Evolutionary conservation across 495 filamentous ascomycete species (phyloP), one percentile per base, ranked within the genome.

Genomic region (Penicillium argentinense): DNA sequence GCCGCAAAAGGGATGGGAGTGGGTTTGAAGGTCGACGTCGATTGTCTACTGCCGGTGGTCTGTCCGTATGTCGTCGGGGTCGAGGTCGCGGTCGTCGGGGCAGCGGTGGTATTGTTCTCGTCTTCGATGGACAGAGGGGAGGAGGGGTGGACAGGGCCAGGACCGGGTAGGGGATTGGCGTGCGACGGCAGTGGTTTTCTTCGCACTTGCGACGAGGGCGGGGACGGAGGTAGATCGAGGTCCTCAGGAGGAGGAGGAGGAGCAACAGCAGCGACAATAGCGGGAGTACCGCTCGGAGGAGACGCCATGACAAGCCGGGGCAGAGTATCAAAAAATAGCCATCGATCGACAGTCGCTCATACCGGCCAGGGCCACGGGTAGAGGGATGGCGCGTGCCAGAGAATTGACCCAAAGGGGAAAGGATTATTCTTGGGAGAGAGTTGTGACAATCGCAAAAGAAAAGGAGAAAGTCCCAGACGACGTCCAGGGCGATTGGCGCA

Each of bases 161-260:
- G 49, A 18, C 23, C n/a, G n/a, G n/a, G 66, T 45, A 66, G 57
- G 42, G 60, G 61, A 44, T 59, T 56, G 38, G 59, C 63, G 63
- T 67, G 47, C 47, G 60, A 49, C 43, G 68, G 69, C 16, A 74
- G 42, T 41, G 71, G 65, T 51, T 73, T 72, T 52, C 69, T 63
- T 53, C 59, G 66, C 41, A 71, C 48, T 25, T 53, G 58, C 39
- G 62, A 46, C 12, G 37, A 46, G 41, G 33, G 45, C 32, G 45
- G 55, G 53, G 58, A 49, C 47, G 47, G 48, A 53, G 51, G 40
- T 45, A 48, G 45, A 39, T 24, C 42, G 17, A 41, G 49, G 39
- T 48, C 36, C 33, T 49, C 46, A 51, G 47, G 32, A 39, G 41
- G 42, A 50, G 39, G 45, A 42, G 12, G 14, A n/a, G n/a, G 47